A percentile compares a stretch with the other conserved stretches of the same genome.
Conservation (phyloP, 495 filamentous ascomycete species). For the Evernia prunastri region DNA sequence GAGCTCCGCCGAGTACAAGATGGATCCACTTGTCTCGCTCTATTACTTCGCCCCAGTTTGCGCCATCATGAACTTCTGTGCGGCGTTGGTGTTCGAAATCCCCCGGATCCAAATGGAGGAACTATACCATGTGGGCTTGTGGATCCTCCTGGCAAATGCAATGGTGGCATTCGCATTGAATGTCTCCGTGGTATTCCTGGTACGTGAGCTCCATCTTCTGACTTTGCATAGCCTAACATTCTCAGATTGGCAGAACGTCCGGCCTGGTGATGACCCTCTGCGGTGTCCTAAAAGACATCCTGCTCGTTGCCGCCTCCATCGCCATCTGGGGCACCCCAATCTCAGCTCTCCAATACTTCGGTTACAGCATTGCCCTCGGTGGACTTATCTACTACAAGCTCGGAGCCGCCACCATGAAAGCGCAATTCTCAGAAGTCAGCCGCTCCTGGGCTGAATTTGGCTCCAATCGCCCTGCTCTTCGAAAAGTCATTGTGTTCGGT, state of each 20-base stretch:
- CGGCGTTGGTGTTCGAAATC: slow-evolving; percentile 56
- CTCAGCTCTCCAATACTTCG: slow-evolving; percentile 79
- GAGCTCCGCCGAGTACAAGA: slow-evolving; percentile 60
- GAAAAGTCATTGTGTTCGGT: slow-evolving; percentile 67
- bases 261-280: slow-evolving; percentile 94
- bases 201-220: slow-evolving; percentile 35
- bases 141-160: slow-evolving; percentile 58
- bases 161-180: slow-evolving; percentile 71
- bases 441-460: slow-evolving; percentile 85
- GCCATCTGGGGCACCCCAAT: slow-evolving; percentile 82
- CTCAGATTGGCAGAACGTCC: slow-evolving; percentile 92
- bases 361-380: slow-evolving; percentile 82
- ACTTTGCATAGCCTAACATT: neutral
- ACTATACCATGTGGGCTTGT: slow-evolving; percentile 49
- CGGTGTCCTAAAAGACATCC: slow-evolving; percentile 96
- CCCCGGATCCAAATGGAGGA: slow-evolving; percentile 46
- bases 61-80: slow-evolving; percentile 64
- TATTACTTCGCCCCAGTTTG: slow-evolving; percentile 83
- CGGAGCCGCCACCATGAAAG: slow-evolving; percentile 75
- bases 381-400: slow-evolving; percentile 98
- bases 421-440: slow-evolving; percentile 60
- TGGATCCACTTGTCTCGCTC: slow-evolving; percentile 77
- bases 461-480: slow-evolving; percentile 59
- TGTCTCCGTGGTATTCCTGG: slow-evolving; percentile 67
- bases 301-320: slow-evolving; percentile 86